Percentiles rank a stretch among this genome's conserved stretches.
Evolutionary conservation across 2,329 filamentous ascomycete species (phyloP).

Genomic region (Ceratocystis harringtonii): DNA sequence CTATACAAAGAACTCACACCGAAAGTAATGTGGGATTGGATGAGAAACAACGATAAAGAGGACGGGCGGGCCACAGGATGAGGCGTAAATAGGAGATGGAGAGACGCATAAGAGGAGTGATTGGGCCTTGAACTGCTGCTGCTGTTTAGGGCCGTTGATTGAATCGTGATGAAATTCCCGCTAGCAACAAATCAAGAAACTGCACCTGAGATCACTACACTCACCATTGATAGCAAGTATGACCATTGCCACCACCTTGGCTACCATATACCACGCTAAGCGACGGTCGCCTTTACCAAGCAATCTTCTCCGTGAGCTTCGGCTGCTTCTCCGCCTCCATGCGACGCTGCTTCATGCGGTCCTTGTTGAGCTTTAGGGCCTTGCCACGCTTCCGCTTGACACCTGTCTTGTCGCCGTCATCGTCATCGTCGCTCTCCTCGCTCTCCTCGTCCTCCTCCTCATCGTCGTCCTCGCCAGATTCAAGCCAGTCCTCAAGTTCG

Average conservation of each 20-base stretch:
- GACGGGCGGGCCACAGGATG: not conserved
- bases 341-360: slow-evolving; percentile 29
- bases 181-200: not conserved
- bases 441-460: slow-evolving; percentile 45
- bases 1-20: slow-evolving; percentile 7
- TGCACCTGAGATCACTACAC: not conserved
- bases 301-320: slow-evolving; percentile 29
- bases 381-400: slow-evolving; percentile 40
- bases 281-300: slow-evolving; percentile 24
- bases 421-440: slow-evolving; percentile 37
- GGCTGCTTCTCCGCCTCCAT: slow-evolving; percentile 46
- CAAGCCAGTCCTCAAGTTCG: slow-evolving; percentile 60
- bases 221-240: not conserved
- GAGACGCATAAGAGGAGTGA: slow-evolving; percentile 6
- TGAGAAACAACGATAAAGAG: not conserved
- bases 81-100: slow-evolving; percentile 7
- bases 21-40: slow-evolving; percentile 1
- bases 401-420: slow-evolving; percentile 42
- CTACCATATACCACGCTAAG: not conserved
- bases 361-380: slow-evolving; percentile 34
- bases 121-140: not conserved
- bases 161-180: not conserved
- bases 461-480: slow-evolving; percentile 42
- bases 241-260: not conserved
- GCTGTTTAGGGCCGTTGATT: not conserved